A percentile compares a stretch with the other conserved stretches of the same genome.
Evolutionary conservation across 2,329 filamentous ascomycete genomes (phyloP).

Genomic region (Penicillium sp.): DNA sequence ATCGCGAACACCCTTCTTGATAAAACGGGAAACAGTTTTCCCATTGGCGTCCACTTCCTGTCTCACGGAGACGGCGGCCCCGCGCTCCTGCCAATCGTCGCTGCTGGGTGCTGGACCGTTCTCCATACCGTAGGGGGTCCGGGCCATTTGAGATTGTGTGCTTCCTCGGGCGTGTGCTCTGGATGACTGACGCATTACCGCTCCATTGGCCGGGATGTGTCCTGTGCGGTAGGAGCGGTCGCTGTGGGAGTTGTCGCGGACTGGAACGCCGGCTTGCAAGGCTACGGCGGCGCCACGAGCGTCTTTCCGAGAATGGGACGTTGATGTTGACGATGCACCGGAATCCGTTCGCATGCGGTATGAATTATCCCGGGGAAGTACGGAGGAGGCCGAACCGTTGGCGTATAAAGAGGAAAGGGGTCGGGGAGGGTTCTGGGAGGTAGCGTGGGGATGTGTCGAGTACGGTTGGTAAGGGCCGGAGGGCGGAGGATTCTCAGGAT

Average conservation of each 20-base stretch:
- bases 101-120: constrained; percentile 64
- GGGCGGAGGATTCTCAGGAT: constrained; percentile 45
- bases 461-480: constrained; percentile 47
- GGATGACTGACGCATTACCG: constrained; percentile 75
- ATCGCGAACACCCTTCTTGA: constrained; percentile 97
- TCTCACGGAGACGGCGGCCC: constrained; percentile 80
- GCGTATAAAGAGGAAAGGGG: constrained; percentile 52
- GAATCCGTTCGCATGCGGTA: constrained; percentile 61
- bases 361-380: constrained; percentile 44
- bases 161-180: constrained; percentile 61
- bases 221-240: constrained; percentile 67
- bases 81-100: constrained; percentile 94
- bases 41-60: constrained; percentile 85
- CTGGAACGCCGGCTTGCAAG: constrained; percentile 61
- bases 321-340: constrained; percentile 58
- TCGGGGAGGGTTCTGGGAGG: constrained; percentile 39
- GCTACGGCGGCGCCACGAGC: constrained; percentile 62
- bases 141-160: constrained; percentile 36
- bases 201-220: constrained; percentile 59
- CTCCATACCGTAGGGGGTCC: constrained; percentile 56
- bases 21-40: constrained; percentile 74
- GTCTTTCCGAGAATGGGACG: constrained; percentile 59
- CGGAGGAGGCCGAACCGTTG: constrained; percentile 42
- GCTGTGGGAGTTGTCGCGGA: constrained; percentile 68
- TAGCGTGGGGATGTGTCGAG: constrained; percentile 42